Percentiles rank a stretch among this genome's conserved stretches.
These are phyloP conservation scores for Nicotiana paniculata DNA, from an alignment of 257 asterid species.

Conservation along the genomic window DNA sequence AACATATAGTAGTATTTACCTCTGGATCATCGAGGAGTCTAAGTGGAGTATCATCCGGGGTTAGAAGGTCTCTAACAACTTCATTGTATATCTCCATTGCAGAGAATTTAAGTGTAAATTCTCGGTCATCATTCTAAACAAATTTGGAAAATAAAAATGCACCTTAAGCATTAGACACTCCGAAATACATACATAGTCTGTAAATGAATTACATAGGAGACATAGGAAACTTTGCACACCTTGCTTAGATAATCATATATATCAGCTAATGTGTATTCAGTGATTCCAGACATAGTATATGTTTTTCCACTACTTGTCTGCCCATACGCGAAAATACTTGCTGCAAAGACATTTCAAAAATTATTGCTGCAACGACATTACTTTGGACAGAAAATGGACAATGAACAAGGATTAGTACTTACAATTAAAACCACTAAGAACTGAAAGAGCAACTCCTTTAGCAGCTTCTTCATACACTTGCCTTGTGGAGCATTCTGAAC, in stretches of 20 bases:
- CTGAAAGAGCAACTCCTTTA: conserved; percentile 73
- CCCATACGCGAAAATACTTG: conserved; percentile 67
- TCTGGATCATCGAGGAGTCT: conserved; percentile 96
- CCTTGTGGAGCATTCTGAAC: conserved; percentile 46
- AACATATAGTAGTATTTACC: conserved; percentile 24
- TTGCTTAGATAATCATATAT: conserved; percentile 35
- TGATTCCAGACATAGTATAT: conserved; percentile 56
- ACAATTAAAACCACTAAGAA: conserved; percentile 78
- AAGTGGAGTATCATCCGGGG: conserved; percentile 49
- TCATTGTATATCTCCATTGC: conserved; percentile 98
- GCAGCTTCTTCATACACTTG: conserved; percentile 85
- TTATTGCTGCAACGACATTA: conserved; percentile 40
- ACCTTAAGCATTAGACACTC: background rate
- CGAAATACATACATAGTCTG: background rate
- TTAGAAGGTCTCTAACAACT: conserved; percentile 77
- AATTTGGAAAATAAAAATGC: background rate
- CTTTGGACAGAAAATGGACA: background rate
- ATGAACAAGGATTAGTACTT: conserved; percentile 23
- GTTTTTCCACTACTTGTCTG: conserved; percentile 76
- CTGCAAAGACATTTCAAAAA: conserved; percentile 29
- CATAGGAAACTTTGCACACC: conserved; percentile 19
- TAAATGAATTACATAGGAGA: background rate
- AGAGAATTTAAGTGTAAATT: conserved; percentile 62
- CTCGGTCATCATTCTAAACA: conserved; percentile 34
- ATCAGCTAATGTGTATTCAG: conserved; percentile 40